Base-by-base conservation (phyloP, 192 early-diverging fungal species). In the Linderina pennispora region DNA sequence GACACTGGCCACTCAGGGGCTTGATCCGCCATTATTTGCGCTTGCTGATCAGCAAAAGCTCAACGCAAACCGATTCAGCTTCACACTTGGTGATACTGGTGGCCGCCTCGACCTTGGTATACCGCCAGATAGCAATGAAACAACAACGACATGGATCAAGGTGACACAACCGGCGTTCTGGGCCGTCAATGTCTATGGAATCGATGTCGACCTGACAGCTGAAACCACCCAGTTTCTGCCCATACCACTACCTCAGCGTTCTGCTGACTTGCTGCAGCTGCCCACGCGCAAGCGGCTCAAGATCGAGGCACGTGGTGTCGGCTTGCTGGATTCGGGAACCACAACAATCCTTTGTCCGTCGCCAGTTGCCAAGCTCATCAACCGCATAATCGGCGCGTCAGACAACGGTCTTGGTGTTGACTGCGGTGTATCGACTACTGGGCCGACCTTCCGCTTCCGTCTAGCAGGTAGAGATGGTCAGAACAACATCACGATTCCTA, bases 41-140 rank as follows among this genome's bases (percentile, higher is more conserved):
- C 50, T 72, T 20, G 62, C 62, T 2, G 44, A 32, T 10, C 37
- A 50, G 13, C 21, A 40, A 1, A 25, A 49, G 28, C 48, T 72
- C 0, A 72, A 72, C 16, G 48, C 51, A n/a, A 72, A 72, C 41
- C 68, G 56, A 36, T 72, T 72, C 32, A 72, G 61, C 45, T 60
- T 72, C 28, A 65, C 57, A 3, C 37, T 72, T 4, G 47, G 43
- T 17, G 62, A 60, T 9, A 36, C 32, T 2, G 62, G 68, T 21
- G 68, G 68, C 4, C 51, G 68, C 0, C 57, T 72, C 4, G 68
- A 65, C 37, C 19, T 72, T 11, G 68, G 68, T 32, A 41, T 31
- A 14, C 22, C 38, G 3, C 56, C 68, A 1, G 33, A 33, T 1
- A 28, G 17, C 19, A 4, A 21, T 0, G 23, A 31, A 3, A 20